A percentile compares a stretch with the other conserved stretches of the same genome.
phyloP scores from a whole-genome alignment of 768 basidiomycete species.

The Austroboletus eburneus region DNA sequence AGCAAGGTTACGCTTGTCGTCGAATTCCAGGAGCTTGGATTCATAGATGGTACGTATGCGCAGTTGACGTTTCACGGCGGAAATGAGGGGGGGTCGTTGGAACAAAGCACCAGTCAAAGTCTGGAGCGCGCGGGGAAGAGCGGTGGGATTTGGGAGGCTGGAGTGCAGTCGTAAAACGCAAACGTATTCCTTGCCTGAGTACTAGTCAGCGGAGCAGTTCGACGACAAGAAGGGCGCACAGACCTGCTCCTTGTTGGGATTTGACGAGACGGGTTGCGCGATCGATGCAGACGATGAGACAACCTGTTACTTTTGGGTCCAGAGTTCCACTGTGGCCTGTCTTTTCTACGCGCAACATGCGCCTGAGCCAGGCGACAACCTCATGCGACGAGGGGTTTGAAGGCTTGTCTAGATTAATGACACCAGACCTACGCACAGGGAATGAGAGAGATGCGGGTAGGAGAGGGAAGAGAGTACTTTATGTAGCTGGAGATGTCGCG shows the following conservation, averaged over 20 bases:
- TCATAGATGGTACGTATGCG: constrained; percentile 97
- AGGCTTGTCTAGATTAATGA: constrained; percentile 99
- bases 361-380: constrained; percentile 97
- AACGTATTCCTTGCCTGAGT: constrained; percentile 92
- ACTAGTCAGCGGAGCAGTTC: constrained; percentile 2
- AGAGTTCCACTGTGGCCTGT: constrained; percentile 98
- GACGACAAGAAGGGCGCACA: constrained; percentile 20
- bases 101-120: constrained; percentile 97
- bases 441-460: constrained; percentile 1
- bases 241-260: constrained; percentile 96
- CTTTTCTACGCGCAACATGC: constrained; percentile 96
- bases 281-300: constrained; percentile 98
- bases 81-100: constrained; percentile 98
- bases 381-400: constrained; percentile 99
- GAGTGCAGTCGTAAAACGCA: constrained; percentile 93
- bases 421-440: constrained; percentile 70
- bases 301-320: constrained; percentile 98
- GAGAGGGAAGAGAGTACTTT: constrained; percentile 51
- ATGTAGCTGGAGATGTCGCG: constrained; percentile 90
- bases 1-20: constrained; percentile 92
- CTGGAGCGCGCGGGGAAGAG: constrained; percentile 89
- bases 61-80: constrained; percentile 96
- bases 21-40: constrained; percentile 93
- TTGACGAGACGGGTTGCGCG: constrained; percentile 97
- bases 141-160: constrained; percentile 71